Evolutionary conservation across 352 stramenopile species (phyloP).

Genomic region (Pythium pyrilobum): DNA sequence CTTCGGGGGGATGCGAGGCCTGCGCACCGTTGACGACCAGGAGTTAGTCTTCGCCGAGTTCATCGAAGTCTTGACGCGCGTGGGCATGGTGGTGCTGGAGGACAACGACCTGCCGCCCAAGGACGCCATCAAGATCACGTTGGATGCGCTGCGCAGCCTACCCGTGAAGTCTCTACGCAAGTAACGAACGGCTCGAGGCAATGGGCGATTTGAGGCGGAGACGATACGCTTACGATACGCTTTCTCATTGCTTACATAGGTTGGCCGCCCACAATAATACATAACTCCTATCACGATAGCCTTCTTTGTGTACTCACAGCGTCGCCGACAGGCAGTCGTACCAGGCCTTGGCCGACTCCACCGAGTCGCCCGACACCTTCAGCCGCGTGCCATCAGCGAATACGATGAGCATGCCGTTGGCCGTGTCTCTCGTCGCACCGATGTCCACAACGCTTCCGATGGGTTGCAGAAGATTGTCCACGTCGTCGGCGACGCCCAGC

Average conservation of each 20-base stretch:
- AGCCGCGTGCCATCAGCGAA: slow-evolving; percentile 53
- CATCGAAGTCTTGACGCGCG: slow-evolving; percentile 57
- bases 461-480: slow-evolving; percentile 69
- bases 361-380: slow-evolving; percentile 67
- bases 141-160: slow-evolving; percentile 64
- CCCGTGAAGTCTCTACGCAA: slow-evolving; percentile 35
- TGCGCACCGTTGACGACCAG: slow-evolving; percentile 27
- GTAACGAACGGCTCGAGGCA: slow-evolving; percentile 5
- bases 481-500: slow-evolving; percentile 69
- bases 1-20: slow-evolving; percentile 44
- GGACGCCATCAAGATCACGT: slow-evolving; percentile 70
- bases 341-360: slow-evolving; percentile 63
- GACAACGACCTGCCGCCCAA: slow-evolving; percentile 51
- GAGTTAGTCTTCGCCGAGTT: slow-evolving; percentile 73
- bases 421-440: slow-evolving; percentile 47
- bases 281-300: too few relatives aligned
- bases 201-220: too few relatives aligned
- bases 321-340: slow-evolving; percentile 53
- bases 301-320: neutral
- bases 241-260: neutral
- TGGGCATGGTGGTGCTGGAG: slow-evolving; percentile 54
- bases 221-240: too few relatives aligned
- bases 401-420: slow-evolving; percentile 64
- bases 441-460: slow-evolving; percentile 64
- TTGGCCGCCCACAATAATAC: too few relatives aligned